phyloP scores from a whole-genome alignment of 2,329 filamentous ascomycete species.

The Hypoxylon sp. region DNA sequence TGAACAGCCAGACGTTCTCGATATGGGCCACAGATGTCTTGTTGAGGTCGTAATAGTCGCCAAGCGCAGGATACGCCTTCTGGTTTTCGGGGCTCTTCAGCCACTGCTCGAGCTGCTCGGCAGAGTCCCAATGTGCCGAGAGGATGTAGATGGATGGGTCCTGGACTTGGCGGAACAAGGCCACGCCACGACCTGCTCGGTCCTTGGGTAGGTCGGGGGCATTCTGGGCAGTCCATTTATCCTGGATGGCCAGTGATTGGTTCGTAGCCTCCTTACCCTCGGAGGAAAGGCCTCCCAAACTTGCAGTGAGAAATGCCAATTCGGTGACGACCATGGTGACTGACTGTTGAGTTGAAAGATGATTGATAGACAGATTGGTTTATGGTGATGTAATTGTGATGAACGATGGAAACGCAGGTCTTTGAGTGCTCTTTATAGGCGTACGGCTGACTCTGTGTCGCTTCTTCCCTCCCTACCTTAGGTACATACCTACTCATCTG shows the following conservation, averaged over 20 bases:
- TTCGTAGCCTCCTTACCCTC: constrained; percentile 53
- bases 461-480: no score
- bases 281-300: constrained; percentile 48
- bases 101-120: constrained; percentile 59
- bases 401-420: not conserved
- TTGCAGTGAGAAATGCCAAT: constrained; percentile 47
- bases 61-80: constrained; percentile 52
- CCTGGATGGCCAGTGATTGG: constrained; percentile 53
- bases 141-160: constrained; percentile 57
- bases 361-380: not conserved
- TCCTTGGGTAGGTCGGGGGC: constrained; percentile 54
- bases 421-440: not conserved
- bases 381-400: not conserved
- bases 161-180: constrained; percentile 54
- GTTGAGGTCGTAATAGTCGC: constrained; percentile 51
- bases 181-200: constrained; percentile 53
- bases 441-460: not conserved
- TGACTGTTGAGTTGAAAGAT: not conserved
- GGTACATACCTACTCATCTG: not conserved
- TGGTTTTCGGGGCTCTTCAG: constrained; percentile 58
- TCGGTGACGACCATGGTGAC: constrained; percentile 45
- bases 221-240: constrained; percentile 56
- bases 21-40: constrained; percentile 59
- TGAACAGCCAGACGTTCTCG: constrained; percentile 48
- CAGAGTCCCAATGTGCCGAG: constrained; percentile 60